Evolutionary conservation across 2,329 filamentous ascomycete genomes (phyloP), one percentile per base, ranked within the genome.

Genomic region (Epicoccum nigrum): DNA sequence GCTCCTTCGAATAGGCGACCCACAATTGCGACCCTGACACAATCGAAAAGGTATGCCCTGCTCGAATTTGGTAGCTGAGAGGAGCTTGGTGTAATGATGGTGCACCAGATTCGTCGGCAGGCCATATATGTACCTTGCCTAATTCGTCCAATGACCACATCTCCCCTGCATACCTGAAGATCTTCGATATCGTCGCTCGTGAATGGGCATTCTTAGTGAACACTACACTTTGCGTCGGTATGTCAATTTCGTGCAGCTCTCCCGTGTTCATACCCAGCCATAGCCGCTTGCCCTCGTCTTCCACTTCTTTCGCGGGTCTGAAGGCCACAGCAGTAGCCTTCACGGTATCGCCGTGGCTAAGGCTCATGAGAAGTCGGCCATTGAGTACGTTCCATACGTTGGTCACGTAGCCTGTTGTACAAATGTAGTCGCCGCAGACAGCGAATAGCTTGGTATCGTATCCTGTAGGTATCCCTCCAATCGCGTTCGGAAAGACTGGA

Each of bases 101-200:
- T 21, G 86, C 81, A 0, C 88, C 87, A 5, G 83, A 83, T n/a
- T 84, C 81, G 63, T 92, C 89, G 4, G 92, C 87, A 1, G 85
- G 86, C 94, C 94, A 99, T 4, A 97, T 83, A 59, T 91, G 86
- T 12, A 99, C 77, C 37, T 88, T 89, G 9, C 94, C 94, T 38
- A 88, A 86, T 58, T 97, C 92, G 69, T 97, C 94, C 39, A 99
- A 73, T 0, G 92, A 92, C 94, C 94, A 99, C 70, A 99, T 84
- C 65, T 97, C 90, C 60, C 91, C 90, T 56, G 85, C 87, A 71
- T 95, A 88, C 31, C 94, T 86, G 68, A 90, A 88, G 33, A 99
- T 96, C 63, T 86, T 90, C 57, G 90, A 83, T 42, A 99, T 83
- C 61, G 96, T 90, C 55, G 86, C 82, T 33, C 90, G 85, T 7